These are phyloP conservation scores for Venturia aucupariae DNA, from an alignment of 2,329 filamentous ascomycete genomes.

Conservation along the genomic window DNA sequence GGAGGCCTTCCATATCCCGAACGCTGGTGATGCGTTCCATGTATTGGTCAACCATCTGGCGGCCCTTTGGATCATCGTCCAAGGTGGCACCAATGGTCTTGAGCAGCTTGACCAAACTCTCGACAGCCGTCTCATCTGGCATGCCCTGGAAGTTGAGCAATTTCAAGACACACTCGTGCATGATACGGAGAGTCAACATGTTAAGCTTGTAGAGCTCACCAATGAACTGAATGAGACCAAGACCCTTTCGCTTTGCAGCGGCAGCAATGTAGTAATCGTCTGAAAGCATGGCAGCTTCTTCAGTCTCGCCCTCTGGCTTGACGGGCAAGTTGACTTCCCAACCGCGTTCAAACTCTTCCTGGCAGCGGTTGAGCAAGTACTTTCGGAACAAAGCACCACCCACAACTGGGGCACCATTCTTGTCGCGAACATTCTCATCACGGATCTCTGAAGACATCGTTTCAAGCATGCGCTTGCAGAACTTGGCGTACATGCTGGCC, in stretches of 20 bases:
- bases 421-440: constrained; percentile 90
- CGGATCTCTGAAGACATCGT: constrained; percentile 92
- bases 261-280: constrained; percentile 95
- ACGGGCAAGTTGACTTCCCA: constrained; percentile 84
- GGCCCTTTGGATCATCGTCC: constrained; percentile 68
- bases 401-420: constrained; percentile 75
- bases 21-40: constrained; percentile 80
- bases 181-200: constrained; percentile 98
- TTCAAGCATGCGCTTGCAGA: constrained; percentile 94
- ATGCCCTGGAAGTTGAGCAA: constrained; percentile 89
- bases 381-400: constrained; percentile 95
- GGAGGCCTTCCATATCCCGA: constrained; percentile 63
- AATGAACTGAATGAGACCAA: constrained; percentile 98
- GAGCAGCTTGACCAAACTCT: constrained; percentile 88
- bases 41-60: constrained; percentile 83
- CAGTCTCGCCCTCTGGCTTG: constrained; percentile 66
- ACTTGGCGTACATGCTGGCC: constrained; percentile 98
- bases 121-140: constrained; percentile 91
- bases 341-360: constrained; percentile 96
- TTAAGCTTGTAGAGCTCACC: constrained; percentile 97
- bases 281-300: constrained; percentile 78
- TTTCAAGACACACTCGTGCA: constrained; percentile 98
- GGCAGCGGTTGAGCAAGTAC: constrained; percentile 95
- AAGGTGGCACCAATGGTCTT: constrained; percentile 85
- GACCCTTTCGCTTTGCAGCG: constrained; percentile 89